Percentiles rank a stretch among this genome's conserved stretches.
These are phyloP conservation scores for Solanum ahanhuiri DNA, from an alignment of 257 asterid genomes.

Conservation along the genomic window DNA sequence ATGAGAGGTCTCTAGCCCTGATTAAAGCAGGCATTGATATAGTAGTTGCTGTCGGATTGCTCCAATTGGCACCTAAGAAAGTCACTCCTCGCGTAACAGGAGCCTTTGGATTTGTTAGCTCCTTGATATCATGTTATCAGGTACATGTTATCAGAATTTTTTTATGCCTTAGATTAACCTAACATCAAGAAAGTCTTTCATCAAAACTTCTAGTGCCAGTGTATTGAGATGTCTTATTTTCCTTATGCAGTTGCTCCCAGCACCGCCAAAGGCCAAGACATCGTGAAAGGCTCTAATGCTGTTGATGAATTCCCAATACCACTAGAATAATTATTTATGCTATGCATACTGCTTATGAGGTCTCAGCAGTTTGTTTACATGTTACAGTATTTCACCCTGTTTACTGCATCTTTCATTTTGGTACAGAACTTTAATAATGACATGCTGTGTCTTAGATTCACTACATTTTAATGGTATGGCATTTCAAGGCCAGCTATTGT, in stretches of 20 bases:
- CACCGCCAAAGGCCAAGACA: slow-evolving; percentile 7
- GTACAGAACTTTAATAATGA: not conserved
- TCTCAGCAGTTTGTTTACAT: not conserved
- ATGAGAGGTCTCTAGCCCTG: slow-evolving; percentile 74
- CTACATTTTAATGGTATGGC: not conserved
- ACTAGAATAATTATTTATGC: not conserved
- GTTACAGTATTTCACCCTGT: not conserved
- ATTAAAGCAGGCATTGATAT: slow-evolving; percentile 74
- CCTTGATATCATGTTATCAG: slow-evolving; percentile 98
- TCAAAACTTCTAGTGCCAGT: not conserved
- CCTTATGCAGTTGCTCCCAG: slow-evolving; percentile 7
- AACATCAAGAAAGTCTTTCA: not conserved
- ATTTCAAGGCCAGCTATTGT: not conserved
- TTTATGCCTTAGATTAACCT: not conserved
- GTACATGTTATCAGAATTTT: slow-evolving; percentile 15
- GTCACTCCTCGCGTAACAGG: slow-evolving; percentile 96
- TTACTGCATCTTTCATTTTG: not conserved
- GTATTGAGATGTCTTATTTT: not conserved
- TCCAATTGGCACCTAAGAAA: slow-evolving; percentile 88
- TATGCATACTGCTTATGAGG: not conserved
- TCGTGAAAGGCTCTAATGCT: not conserved
- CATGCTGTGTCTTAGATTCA: not conserved
- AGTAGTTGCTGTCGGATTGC: slow-evolving; percentile 91
- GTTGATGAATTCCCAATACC: not conserved
- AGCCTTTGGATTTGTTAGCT: slow-evolving; percentile 72